Evolutionary conservation across 2,329 filamentous ascomycete genomes (phyloP).

Genomic region (Aspergillus ruber): DNA sequence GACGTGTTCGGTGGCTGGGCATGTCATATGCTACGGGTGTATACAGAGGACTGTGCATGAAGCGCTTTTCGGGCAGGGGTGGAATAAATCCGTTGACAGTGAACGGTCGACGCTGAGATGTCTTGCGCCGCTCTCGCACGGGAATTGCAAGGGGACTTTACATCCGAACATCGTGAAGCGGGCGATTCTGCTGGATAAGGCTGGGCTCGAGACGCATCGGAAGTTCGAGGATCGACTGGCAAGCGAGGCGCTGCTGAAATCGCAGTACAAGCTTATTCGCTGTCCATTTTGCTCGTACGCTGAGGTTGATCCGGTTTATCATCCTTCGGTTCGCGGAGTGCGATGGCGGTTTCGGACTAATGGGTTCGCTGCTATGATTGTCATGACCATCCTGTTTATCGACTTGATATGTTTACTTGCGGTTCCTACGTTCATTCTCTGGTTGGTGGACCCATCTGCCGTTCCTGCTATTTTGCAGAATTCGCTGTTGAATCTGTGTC

Average conservation of each 20-base stretch:
- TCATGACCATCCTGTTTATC: slow-evolving; percentile 37
- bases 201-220: slow-evolving; percentile 63
- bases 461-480: slow-evolving; percentile 47
- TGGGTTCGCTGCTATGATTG: slow-evolving; percentile 47
- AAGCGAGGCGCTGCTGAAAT: slow-evolving; percentile 67
- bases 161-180: slow-evolving; percentile 62
- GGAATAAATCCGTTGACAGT: slow-evolving; percentile 71
- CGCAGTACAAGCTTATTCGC: slow-evolving; percentile 66
- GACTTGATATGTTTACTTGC: slow-evolving; percentile 40
- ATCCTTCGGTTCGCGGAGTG: slow-evolving; percentile 48
- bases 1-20: slow-evolving; percentile 36
- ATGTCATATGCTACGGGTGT: slow-evolving; percentile 60
- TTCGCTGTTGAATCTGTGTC: slow-evolving; percentile 61
- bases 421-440: slow-evolving; percentile 51
- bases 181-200: slow-evolving; percentile 63
- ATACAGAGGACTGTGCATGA: slow-evolving; percentile 76
- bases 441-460: slow-evolving; percentile 50
- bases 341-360: slow-evolving; percentile 53
- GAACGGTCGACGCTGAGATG: slow-evolving; percentile 71
- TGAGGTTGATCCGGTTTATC: slow-evolving; percentile 73
- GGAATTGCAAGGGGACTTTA: slow-evolving; percentile 67
- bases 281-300: slow-evolving; percentile 92
- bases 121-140: slow-evolving; percentile 64
- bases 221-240: slow-evolving; percentile 75
- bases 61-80: slow-evolving; percentile 87